phyloP scores from a whole-genome alignment of 2,329 filamentous ascomycete species.

The Simplicillium sp. region DNA sequence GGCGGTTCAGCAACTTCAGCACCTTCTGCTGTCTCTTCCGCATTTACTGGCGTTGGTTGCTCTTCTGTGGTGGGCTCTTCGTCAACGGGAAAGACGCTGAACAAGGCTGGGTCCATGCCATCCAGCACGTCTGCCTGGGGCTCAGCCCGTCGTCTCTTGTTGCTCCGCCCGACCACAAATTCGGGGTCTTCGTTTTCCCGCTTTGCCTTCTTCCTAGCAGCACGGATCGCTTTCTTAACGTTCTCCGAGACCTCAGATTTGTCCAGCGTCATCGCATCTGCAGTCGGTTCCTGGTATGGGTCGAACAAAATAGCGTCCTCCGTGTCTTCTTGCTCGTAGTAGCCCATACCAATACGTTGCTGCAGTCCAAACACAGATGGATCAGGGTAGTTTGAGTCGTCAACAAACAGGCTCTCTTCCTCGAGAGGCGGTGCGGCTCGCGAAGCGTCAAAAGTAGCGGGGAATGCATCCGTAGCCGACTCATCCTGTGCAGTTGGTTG shows the following conservation, averaged over 20 bases:
- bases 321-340: constrained; percentile 49
- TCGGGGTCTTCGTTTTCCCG: constrained; percentile 46
- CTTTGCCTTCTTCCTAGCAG: constrained; percentile 42
- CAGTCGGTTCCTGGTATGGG: constrained; percentile 43
- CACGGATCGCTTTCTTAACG: constrained; percentile 43
- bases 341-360: constrained; percentile 49
- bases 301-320: constrained; percentile 51
- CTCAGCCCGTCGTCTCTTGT: constrained; percentile 28
- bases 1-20: constrained; percentile 6
- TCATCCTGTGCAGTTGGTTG: no score
- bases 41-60: constrained; percentile 4
- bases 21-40: constrained; percentile 11
- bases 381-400: constrained; percentile 30
- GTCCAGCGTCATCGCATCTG: constrained; percentile 29
- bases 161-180: constrained; percentile 33
- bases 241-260: constrained; percentile 43
- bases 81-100: constrained; percentile 16
- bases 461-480: no score
- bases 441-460: no score
- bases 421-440: no score
- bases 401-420: no score
- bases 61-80: constrained; percentile 6
- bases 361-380: constrained; percentile 30
- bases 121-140: constrained; percentile 21
- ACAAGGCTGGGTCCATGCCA: constrained; percentile 45